Evolutionary conservation across 208 protist species (phyloP), one percentile per base, ranked within the genome.

Genomic region (Crithidia mellificae): DNA sequence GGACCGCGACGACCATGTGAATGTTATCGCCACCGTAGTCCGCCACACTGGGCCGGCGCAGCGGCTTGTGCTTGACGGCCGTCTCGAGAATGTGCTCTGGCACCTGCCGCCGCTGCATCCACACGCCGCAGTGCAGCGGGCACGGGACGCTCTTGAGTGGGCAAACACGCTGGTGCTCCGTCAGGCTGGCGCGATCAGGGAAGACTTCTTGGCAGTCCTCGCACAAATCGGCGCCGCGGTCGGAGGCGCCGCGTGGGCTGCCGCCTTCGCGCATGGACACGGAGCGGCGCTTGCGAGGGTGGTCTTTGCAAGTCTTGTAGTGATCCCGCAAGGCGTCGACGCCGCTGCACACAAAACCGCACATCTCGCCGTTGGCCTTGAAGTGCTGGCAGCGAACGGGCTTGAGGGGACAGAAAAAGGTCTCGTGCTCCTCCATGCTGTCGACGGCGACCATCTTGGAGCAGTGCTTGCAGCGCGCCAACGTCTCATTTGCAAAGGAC

Each of bases 1-100:
- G 55, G 25, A 84, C 53, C 1, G 73, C 68, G 49, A 78, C 57
- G 3, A 77, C 68, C 56, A 77, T 57, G 56, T 44, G 62, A 27
- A 64, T 54, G 53, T 84, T 70, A n/a, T 84, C 78, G 8, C 17
- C 72, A 46, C 65, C 63, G 49, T 64, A 75, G 32, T 76, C 53
- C 1, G 27, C 34, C 11, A 27, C 36, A 43, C 50, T 62, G 51
- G 78, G 78, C 7, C 77, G 54, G 19, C 27, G 39, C 56, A 79
- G 19, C 0, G 72, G 72, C 5, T 36, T 49, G 58, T 83, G 78
- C 9, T 56, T 39, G 8, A 72, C 27, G 15, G 72, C 78, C 34
- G 72, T 43, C 17, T 65, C 14, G 15, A 44, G 58, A 29, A 83
- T 69, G 57, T 83, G 78, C 8, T 67, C 24, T 2, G 57, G 50